These are phyloP conservation scores for Ambrosiella xylebori DNA, from an alignment of 2,329 filamentous ascomycete species.

Conservation along the genomic window DNA sequence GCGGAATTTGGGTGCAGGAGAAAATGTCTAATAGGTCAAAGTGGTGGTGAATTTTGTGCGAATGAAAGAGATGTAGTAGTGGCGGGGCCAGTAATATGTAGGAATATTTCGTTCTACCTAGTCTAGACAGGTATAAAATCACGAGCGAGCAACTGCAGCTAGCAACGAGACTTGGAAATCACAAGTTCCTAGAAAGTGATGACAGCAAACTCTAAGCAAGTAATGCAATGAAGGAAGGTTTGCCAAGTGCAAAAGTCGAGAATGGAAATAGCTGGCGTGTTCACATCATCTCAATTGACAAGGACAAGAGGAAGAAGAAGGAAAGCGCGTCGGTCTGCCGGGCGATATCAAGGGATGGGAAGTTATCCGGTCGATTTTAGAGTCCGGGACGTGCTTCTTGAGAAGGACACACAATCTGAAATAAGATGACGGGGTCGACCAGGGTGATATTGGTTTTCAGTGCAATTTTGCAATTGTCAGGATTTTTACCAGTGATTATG, in stretches of 20 bases:
- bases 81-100: neutral
- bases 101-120: neutral
- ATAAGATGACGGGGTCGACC: neutral
- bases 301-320: neutral
- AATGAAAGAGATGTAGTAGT: neutral
- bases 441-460: neutral
- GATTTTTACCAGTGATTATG: neutral
- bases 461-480: neutral
- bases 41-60: neutral
- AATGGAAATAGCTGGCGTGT: neutral
- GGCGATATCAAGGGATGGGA: neutral
- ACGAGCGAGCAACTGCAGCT: neutral
- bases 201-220: neutral
- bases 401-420: neutral
- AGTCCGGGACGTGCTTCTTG: neutral
- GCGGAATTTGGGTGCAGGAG: too few species aligned
- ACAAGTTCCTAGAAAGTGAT: neutral
- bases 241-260: neutral
- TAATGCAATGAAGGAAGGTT: neutral
- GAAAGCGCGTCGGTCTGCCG: neutral
- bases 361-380: neutral
- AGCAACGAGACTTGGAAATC: neutral
- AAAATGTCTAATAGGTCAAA: too few species aligned
- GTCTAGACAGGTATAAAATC: neutral
- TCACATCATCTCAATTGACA: neutral